These are phyloP conservation scores for Biscutella laevigata DNA, from an alignment of 441 rosid species.

Conservation along the genomic window DNA sequence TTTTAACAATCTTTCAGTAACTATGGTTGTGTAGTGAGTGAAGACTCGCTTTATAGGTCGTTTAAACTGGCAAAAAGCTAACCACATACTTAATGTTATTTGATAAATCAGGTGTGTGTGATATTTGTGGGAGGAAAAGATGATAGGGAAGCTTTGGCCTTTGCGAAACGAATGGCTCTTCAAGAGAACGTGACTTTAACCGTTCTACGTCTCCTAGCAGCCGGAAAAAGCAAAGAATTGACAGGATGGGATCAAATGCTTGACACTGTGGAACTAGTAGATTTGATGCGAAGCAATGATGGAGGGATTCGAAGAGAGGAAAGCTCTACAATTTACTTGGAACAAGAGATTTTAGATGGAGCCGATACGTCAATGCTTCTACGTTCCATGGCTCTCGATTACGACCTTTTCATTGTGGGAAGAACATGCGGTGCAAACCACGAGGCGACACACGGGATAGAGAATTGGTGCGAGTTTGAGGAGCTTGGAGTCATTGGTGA, in stretches of 20 bases:
- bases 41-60: too few relatives aligned
- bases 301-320: background rate
- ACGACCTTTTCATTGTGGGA: slow-evolving; percentile 36
- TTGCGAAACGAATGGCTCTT: slow-evolving; percentile 30
- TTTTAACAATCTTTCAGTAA: background rate
- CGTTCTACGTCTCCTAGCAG: slow-evolving; percentile 22
- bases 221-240: background rate
- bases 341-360: slow-evolving; percentile 29
- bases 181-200: slow-evolving; percentile 28
- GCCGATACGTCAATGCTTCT: slow-evolving; percentile 18
- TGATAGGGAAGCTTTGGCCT: slow-evolving; percentile 34
- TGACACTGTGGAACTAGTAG: slow-evolving; percentile 21
- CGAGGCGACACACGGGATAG: slow-evolving; percentile 28
- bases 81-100: too few relatives aligned
- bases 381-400: slow-evolving; percentile 24
- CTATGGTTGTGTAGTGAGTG: background rate
- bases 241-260: slow-evolving; percentile 30
- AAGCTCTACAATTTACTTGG: slow-evolving; percentile 15
- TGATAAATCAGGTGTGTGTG: slow-evolving; percentile 20
- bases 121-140: slow-evolving; percentile 38
- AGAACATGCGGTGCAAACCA: slow-evolving; percentile 25
- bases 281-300: slow-evolving; percentile 6
- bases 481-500: slow-evolving; percentile 43
- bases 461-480: slow-evolving; percentile 39
- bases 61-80: too few relatives aligned